Evolutionary conservation across 352 stramenopile species (phyloP), one percentile per base, ranked within the genome.

Genomic region (Halophytophthora polymorphica): DNA sequence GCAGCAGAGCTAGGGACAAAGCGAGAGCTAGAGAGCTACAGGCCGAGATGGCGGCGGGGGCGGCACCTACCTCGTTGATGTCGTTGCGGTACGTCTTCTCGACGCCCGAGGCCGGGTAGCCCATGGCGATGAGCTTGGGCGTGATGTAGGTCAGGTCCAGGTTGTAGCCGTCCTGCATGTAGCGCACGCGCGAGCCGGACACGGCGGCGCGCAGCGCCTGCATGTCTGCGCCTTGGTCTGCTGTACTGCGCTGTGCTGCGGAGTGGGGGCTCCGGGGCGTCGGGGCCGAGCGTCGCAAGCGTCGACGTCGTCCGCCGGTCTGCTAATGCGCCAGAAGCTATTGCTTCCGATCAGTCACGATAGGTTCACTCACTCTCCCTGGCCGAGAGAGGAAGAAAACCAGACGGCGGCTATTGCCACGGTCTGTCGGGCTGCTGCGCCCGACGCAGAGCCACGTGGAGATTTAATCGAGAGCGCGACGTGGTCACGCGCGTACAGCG

Each of bases 51-150:
- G n/a, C n/a, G n/a, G 14, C 6, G 22, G n/a, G 38, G 15, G 18
- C 11, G 37, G 18, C 3, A 8, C 2, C 51, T n/a, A 81, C 70
- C 53, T 93, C 78, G 37, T 68, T 75, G 56, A 92, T 90, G 63
- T 90, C 79, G 68, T 93, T 93, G 46, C 83, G 78, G 55, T 92
- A 92, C 12, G 79, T 90, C 39, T 92, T 90, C 66, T 93, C 83
- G 37, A 93, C 69, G 64, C 81, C 81, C 23, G 75, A 75, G 25
- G 83, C 83, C 13, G 83, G 83, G 56, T 92, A 93, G 0, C 78
- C 81, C 81, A 93, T 92, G 50, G 83, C 83, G 35, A 94, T 73
- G 48, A 94, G 71, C 29, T 71, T 73, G 22, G 66, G 66, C n/a
- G 77, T 84, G 68, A 94, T 92, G 64, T 92, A 92, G 29, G 83